Conservation (phyloP, 176 grass and related monocot species). For the Puya raimondii region DNA sequence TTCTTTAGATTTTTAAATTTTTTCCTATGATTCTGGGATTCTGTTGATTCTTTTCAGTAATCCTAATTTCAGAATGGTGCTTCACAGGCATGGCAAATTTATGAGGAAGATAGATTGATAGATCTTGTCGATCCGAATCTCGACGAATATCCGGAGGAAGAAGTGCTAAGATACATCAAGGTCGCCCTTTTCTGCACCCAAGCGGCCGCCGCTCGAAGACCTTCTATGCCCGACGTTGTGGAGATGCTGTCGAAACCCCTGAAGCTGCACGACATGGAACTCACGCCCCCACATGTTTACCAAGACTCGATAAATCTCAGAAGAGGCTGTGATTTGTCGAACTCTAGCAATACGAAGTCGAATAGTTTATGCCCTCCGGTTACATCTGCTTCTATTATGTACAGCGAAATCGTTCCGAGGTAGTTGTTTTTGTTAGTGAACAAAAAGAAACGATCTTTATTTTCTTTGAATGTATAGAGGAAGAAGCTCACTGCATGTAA, state of each 20-base stretch:
- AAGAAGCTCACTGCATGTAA: too few relatives aligned
- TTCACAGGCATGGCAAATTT: slow-evolving; percentile 27
- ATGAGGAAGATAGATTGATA: slow-evolving; percentile 20
- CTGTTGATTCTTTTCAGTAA: not conserved
- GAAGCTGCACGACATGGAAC: slow-evolving; percentile 24
- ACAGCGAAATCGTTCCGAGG: not conserved
- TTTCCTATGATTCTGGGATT: not conserved
- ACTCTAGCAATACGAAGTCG: not conserved
- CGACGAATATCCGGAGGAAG: slow-evolving; percentile 12
- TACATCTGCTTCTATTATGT: not conserved
- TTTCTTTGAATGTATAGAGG: too few relatives aligned
- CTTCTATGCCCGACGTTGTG: slow-evolving; percentile 29
- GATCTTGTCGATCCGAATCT: slow-evolving; percentile 31
- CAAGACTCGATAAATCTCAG: not conserved
- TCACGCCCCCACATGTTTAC: slow-evolving; percentile 14
- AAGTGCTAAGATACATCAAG: slow-evolving; percentile 24
- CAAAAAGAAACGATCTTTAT: too few relatives aligned
- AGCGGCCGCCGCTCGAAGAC: slow-evolving; percentile 16
- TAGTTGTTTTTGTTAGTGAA: not conserved
- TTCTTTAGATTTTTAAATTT: not conserved
- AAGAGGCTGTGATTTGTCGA: not conserved
- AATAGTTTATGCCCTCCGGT: not conserved
- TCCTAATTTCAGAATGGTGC: not conserved
- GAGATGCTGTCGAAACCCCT: slow-evolving; percentile 27
- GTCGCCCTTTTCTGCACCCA: slow-evolving; percentile 39